These are phyloP conservation scores for Podaxis sp. DNA, from an alignment of 768 basidiomycete genomes.

Conservation along the genomic window DNA sequence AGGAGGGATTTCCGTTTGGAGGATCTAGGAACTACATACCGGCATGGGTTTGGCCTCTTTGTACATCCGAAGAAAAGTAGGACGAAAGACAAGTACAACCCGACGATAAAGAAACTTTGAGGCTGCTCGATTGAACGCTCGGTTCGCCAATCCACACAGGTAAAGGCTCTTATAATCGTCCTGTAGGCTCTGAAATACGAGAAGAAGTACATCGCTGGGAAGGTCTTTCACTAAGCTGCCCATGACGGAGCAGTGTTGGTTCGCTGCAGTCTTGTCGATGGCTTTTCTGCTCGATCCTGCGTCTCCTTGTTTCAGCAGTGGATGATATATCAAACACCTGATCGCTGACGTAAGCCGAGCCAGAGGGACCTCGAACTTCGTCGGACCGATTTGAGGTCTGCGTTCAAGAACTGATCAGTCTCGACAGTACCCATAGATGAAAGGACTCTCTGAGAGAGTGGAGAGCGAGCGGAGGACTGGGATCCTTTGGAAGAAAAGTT, in stretches of 20 bases:
- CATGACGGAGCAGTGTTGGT: background rate
- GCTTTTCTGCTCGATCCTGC: background rate
- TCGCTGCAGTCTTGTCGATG: background rate
- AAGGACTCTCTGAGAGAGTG: background rate
- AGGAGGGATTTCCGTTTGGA: conserved; percentile 5
- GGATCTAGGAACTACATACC: background rate
- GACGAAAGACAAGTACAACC: conserved; percentile 42
- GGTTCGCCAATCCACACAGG: conserved; percentile 44
- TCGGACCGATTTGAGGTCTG: background rate
- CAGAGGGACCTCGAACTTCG: background rate
- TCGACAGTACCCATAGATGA: background rate
- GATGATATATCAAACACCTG: background rate
- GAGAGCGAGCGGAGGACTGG: background rate
- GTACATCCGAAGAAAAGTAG: conserved; percentile 29
- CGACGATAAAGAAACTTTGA: conserved; percentile 44
- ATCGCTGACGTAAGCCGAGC: conserved; percentile 11
- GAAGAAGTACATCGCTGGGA: conserved; percentile 35
- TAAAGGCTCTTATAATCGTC: conserved; percentile 37
- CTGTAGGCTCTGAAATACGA: conserved; percentile 31
- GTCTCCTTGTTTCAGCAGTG: too few species aligned
- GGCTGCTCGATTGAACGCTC: conserved; percentile 43
- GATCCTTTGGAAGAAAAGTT: background rate
- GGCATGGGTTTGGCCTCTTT: conserved; percentile 26
- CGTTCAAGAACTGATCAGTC: background rate
- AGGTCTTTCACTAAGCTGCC: conserved; percentile 16